Evolutionary conservation across 768 basidiomycete species (phyloP).

Genomic region (Russula griseocarnosa): DNA sequence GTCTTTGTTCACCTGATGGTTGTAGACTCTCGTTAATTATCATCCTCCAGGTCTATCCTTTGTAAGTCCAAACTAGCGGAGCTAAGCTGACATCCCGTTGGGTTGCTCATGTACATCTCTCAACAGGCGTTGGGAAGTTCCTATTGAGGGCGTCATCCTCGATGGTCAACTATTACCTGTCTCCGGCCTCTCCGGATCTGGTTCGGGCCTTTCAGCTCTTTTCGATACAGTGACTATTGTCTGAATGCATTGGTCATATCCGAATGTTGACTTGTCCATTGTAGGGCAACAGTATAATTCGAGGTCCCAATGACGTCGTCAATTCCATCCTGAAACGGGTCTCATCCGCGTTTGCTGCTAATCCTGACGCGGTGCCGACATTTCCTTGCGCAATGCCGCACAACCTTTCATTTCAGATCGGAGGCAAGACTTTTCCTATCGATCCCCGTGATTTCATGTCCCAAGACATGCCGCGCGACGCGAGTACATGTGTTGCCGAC

Average conservation of each 20-base stretch:
- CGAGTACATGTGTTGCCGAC: conserved; percentile 20
- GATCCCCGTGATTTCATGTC: conserved; percentile 71
- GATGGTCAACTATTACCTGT: conserved; percentile 58
- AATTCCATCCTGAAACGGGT: conserved; percentile 18
- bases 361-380: conserved; percentile 17
- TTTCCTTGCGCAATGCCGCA: conserved; percentile 24
- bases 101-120: background rate
- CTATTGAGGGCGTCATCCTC: conserved; percentile 65
- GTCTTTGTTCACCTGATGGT: background rate
- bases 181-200: conserved; percentile 46
- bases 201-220: conserved; percentile 42
- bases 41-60: conserved; percentile 27
- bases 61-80: conserved; percentile 7
- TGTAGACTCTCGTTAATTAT: conserved; percentile 20
- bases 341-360: conserved; percentile 18
- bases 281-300: conserved; percentile 73
- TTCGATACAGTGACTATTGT: conserved; percentile 56
- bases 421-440: conserved; percentile 55
- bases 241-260: background rate
- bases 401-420: conserved; percentile 24
- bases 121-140: conserved; percentile 55
- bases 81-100: background rate
- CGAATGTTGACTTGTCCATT: background rate
- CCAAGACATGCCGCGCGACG: conserved; percentile 35
- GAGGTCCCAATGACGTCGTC: conserved; percentile 47